These are phyloP conservation scores for Aspergillus floridensis DNA, from an alignment of 2,329 filamentous ascomycete species.

Conservation along the genomic window DNA sequence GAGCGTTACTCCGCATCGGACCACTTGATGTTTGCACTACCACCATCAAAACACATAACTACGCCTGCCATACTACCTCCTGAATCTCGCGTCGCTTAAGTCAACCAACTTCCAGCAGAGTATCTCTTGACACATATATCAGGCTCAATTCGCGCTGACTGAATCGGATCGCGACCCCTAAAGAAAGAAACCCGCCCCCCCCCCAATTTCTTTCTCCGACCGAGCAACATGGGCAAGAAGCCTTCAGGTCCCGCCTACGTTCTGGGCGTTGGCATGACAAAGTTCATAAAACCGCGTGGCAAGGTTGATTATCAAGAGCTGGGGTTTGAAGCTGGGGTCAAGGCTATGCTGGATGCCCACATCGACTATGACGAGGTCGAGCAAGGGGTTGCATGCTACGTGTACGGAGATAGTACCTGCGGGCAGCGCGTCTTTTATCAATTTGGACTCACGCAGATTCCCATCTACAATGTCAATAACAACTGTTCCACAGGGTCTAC, in stretches of 20 bases:
- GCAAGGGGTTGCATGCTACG: slow-evolving; percentile 94
- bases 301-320: slow-evolving; percentile 94
- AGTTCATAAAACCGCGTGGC: slow-evolving; percentile 95
- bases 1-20: slow-evolving; percentile 7
- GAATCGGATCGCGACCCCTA: neutral
- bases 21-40: neutral
- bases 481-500: slow-evolving; percentile 97
- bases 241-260: slow-evolving; percentile 68
- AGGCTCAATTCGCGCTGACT: neutral
- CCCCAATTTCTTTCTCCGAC: neutral
- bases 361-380: slow-evolving; percentile 97
- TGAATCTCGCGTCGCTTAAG: neutral
- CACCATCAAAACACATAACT: neutral
- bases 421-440: slow-evolving; percentile 98
- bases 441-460: slow-evolving; percentile 95
- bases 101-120: neutral
- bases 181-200: slow-evolving; percentile 26
- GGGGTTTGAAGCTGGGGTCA: slow-evolving; percentile 87
- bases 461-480: slow-evolving; percentile 98
- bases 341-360: slow-evolving; percentile 71
- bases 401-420: slow-evolving; percentile 92
- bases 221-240: slow-evolving; percentile 51
- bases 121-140: slow-evolving; percentile 3
- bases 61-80: neutral
- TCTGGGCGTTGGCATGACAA: slow-evolving; percentile 96